Evolutionary conservation across 2,329 filamentous ascomycete genomes (phyloP).

Genomic region (Penicillium vulpinum): DNA sequence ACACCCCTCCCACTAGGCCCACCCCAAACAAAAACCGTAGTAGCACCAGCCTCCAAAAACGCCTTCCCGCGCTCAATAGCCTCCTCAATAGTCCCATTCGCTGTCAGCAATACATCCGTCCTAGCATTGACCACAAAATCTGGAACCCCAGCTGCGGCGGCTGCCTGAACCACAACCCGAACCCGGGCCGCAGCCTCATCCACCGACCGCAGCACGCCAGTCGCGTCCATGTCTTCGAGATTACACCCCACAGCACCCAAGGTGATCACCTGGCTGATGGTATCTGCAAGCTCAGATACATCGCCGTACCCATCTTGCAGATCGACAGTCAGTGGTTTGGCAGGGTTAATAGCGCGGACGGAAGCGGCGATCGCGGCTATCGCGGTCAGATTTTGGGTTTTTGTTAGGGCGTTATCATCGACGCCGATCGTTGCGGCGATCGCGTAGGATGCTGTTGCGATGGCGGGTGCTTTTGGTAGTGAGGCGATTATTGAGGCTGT

Average conservation of each 20-base stretch:
- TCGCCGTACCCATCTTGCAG: conserved; percentile 62
- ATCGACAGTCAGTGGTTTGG: conserved; percentile 52
- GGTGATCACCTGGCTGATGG: conserved; percentile 48
- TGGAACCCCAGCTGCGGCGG: conserved; percentile 50
- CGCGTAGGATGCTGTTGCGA: conserved; percentile 56
- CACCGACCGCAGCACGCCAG: conserved; percentile 39
- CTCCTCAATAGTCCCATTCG: conserved; percentile 46
- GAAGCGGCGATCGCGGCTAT: conserved; percentile 49
- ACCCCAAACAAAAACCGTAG: conserved; percentile 63
- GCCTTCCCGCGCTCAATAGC: conserved; percentile 56
- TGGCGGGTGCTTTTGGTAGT: conserved; percentile 36
- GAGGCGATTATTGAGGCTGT: conserved; percentile 50
- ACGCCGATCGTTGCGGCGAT: conserved; percentile 50
- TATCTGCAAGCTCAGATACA: conserved; percentile 43
- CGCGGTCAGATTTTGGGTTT: conserved; percentile 54
- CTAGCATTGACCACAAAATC: conserved; percentile 61
- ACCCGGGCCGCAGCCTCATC: conserved; percentile 54
- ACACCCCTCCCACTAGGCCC: conserved; percentile 47
- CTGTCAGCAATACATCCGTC: conserved; percentile 52
- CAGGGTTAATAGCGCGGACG: conserved; percentile 41
- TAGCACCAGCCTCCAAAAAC: conserved; percentile 60
- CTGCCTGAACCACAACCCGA: conserved; percentile 27
- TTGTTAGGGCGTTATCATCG: conserved; percentile 51
- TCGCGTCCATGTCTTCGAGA: conserved; percentile 56
- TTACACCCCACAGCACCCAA: conserved; percentile 60